Evolutionary conservation across 495 filamentous ascomycete genomes (phyloP).

Genomic region (Pyronema domesticum): DNA sequence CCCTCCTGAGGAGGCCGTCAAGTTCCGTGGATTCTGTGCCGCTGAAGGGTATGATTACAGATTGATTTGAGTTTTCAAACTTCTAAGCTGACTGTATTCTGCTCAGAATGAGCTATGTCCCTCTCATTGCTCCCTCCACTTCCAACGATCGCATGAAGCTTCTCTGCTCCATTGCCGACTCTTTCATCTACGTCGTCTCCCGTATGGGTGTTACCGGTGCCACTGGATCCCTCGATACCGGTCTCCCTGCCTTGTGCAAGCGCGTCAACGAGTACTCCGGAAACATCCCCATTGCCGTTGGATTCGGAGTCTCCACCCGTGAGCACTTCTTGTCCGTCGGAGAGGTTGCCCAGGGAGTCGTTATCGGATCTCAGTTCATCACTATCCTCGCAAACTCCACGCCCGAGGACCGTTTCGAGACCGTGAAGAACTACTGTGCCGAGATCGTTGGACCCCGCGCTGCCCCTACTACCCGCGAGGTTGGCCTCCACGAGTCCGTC

Average conservation of each 20-base stretch:
- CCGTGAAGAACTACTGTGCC: slow-evolving; percentile 71
- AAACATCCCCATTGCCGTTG: slow-evolving; percentile 73
- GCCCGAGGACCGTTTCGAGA: slow-evolving; percentile 49
- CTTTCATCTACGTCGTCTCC: slow-evolving; percentile 98
- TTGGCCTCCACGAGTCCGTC: slow-evolving; percentile 47
- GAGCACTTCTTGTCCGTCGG: slow-evolving; percentile 83
- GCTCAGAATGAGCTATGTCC: slow-evolving; percentile 71
- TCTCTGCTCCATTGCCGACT: slow-evolving; percentile 91
- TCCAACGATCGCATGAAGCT: slow-evolving; percentile 86
- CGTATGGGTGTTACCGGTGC: slow-evolving; percentile 94
- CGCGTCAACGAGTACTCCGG: slow-evolving; percentile 88
- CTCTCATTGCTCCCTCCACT: slow-evolving; percentile 83
- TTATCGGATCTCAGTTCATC: slow-evolving; percentile 92
- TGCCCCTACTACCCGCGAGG: slow-evolving; percentile 33
- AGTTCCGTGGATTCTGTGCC: slow-evolving; percentile 71
- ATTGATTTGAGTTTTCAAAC: not conserved
- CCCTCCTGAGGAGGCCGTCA: slow-evolving; percentile 88
- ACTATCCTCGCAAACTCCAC: slow-evolving; percentile 55
- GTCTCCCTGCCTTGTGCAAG: slow-evolving; percentile 59
- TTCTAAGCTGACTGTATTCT: not conserved
- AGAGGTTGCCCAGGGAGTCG: slow-evolving; percentile 75
- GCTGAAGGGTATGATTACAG: slow-evolving; percentile 40
- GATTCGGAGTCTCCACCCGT: slow-evolving; percentile 87
- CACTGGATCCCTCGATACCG: slow-evolving; percentile 57
- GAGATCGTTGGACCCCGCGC: slow-evolving; percentile 51